Evolutionary conservation across 1,139 yeast species (phyloP).

Genomic region (Scheffersomyces illinoinensis): DNA sequence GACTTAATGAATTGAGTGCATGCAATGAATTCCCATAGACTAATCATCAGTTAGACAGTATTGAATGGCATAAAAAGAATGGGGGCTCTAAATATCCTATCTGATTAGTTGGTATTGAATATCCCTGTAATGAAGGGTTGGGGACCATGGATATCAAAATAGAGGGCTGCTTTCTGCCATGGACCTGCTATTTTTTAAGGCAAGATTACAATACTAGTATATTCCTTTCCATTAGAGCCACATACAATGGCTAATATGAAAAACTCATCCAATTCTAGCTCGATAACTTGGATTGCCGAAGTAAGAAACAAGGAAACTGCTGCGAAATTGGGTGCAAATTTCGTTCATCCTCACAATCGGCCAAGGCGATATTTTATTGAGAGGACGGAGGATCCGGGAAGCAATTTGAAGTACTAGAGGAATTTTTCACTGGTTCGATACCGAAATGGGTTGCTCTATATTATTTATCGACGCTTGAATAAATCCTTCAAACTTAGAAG

Average conservation of each 20-base stretch:
- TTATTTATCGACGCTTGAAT: background rate
- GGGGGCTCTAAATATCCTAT: no score
- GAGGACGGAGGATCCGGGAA: slow-evolving; percentile 13
- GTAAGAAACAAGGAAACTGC: slow-evolving; percentile 14
- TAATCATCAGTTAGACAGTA: slow-evolving; percentile 12
- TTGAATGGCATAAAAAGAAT: no score
- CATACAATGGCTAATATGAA: slow-evolving; percentile 22
- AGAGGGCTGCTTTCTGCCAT: slow-evolving; percentile 24
- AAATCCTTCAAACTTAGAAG: no score
- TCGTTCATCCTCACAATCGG: slow-evolving; percentile 13
- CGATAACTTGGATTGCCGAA: slow-evolving; percentile 9
- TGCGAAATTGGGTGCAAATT: slow-evolving; percentile 17
- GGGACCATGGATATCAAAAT: no score
- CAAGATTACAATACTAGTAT: slow-evolving; percentile 1
- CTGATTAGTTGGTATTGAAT: no score
- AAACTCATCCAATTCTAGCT: slow-evolving; percentile 8
- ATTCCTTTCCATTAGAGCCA: no score
- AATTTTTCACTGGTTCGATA: no score
- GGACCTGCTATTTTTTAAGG: slow-evolving; percentile 21
- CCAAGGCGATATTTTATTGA: slow-evolving; percentile 18
- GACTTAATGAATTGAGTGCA: slow-evolving; percentile 12
- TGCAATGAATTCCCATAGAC: background rate
- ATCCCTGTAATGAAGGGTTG: no score
- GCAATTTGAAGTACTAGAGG: slow-evolving; percentile 17
- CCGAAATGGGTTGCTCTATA: no score